phyloP scores from a whole-genome alignment of 768 basidiomycete genomes.

The Boletus reticulatus region DNA sequence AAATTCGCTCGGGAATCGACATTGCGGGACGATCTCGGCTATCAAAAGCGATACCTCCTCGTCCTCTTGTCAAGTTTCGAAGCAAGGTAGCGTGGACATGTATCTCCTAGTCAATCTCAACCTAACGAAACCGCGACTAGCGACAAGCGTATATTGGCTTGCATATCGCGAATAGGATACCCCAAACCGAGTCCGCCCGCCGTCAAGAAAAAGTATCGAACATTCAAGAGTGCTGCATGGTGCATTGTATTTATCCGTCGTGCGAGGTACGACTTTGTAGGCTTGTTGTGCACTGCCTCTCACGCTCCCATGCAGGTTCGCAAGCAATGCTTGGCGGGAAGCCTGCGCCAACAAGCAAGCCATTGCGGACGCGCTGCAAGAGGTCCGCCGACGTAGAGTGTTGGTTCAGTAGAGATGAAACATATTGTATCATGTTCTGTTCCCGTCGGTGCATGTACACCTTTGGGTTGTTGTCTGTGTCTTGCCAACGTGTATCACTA shows the following conservation, averaged over 20 bases:
- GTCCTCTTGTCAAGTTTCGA: conserved; percentile 68
- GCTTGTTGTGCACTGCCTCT: conserved; percentile 1
- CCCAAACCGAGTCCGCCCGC: conserved; percentile 42
- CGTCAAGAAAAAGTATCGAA: conserved; percentile 40
- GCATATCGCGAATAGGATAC: conserved; percentile 76
- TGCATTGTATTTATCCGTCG: conserved; percentile 66
- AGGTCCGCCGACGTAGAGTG: conserved; percentile 58
- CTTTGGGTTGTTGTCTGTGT: conserved; percentile 17
- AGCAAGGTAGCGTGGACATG: conserved; percentile 49
- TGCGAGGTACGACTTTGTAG: conserved; percentile 47
- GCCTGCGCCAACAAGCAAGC: conserved; percentile 60
- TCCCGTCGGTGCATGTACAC: not conserved
- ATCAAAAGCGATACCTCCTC: conserved; percentile 89
- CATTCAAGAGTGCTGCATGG: conserved; percentile 55
- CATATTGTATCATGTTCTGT: not conserved
- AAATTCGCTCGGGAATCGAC: conserved; percentile 84
- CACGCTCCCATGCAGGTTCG: conserved; percentile 42
- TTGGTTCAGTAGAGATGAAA: conserved; percentile 12
- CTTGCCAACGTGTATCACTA: conserved; percentile 18
- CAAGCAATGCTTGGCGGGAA: conserved; percentile 62
- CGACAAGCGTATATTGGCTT: conserved; percentile 68
- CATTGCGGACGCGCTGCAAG: conserved; percentile 63
- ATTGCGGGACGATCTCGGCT: conserved; percentile 70
- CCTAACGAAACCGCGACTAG: conserved; percentile 34
- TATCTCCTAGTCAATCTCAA: not conserved